These are phyloP conservation scores for Lolium multiflorum DNA, from an alignment of 176 grass and related monocot species.

Conservation along the genomic window DNA sequence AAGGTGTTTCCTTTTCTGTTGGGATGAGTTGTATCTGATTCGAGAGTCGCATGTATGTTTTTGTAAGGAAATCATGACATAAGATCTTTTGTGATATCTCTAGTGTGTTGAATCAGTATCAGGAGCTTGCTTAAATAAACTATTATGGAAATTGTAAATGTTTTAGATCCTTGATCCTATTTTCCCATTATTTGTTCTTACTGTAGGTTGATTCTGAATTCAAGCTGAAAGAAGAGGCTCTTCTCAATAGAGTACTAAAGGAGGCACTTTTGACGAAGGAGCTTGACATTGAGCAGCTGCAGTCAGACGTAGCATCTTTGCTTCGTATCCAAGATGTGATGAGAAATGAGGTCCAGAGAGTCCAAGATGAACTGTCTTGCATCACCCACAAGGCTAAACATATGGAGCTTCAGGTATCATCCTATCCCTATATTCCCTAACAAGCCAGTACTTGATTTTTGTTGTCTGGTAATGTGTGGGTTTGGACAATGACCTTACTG, in stretches of 20 bases:
- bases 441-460: not conserved
- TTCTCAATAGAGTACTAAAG: conserved; percentile 78
- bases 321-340: conserved; percentile 66
- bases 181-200: not conserved
- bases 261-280: conserved; percentile 82
- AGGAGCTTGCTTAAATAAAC: not conserved
- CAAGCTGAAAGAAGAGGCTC: conserved; percentile 73
- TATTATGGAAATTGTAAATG: conserved; percentile 15
- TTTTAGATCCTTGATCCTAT: not conserved
- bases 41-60: not conserved
- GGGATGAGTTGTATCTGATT: not conserved
- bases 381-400: conserved; percentile 83
- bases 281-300: conserved; percentile 69
- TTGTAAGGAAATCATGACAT: not conserved
- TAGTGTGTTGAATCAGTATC: not conserved
- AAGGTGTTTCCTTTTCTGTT: not conserved
- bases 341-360: conserved; percentile 77
- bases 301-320: conserved; percentile 74
- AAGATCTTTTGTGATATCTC: not conserved
- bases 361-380: conserved; percentile 84
- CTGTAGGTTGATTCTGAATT: conserved; percentile 69
- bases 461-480: conserved; percentile 8
- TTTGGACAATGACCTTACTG: not conserved
- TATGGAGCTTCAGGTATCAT: conserved; percentile 73
- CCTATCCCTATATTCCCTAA: conserved; percentile 14